These are phyloP conservation scores for Penicillium rolfsii DNA, from an alignment of 2,329 filamentous ascomycete species.

Conservation along the genomic window DNA sequence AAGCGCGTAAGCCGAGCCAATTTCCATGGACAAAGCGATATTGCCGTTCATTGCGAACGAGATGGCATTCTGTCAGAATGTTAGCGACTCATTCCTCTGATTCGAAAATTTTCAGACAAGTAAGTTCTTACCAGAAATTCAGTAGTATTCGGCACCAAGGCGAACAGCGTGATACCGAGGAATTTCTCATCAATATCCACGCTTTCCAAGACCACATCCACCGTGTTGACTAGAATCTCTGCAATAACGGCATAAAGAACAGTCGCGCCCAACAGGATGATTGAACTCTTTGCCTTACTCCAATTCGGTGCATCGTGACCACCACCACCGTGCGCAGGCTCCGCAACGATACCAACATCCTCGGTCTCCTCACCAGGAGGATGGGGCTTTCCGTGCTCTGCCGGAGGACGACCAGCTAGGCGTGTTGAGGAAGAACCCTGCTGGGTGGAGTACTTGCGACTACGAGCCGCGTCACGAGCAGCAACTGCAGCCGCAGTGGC, in stretches of 20 bases:
- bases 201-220: slow-evolving; percentile 91
- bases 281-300: slow-evolving; percentile 85
- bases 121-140: slow-evolving; percentile 78
- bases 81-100: slow-evolving; percentile 8
- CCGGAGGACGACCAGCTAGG: slow-evolving; percentile 42
- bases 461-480: slow-evolving; percentile 70
- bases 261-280: slow-evolving; percentile 87
- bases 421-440: slow-evolving; percentile 34
- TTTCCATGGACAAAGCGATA: slow-evolving; percentile 98
- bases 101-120: background rate
- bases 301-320: slow-evolving; percentile 99
- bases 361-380: slow-evolving; percentile 51
- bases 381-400: slow-evolving; percentile 35
- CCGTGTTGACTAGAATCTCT: slow-evolving; percentile 94
- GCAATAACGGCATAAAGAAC: slow-evolving; percentile 94
- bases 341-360: slow-evolving; percentile 45
- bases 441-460: slow-evolving; percentile 53
- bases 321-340: slow-evolving; percentile 57
- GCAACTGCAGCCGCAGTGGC: slow-evolving; percentile 88
- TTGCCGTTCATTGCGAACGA: slow-evolving; percentile 99
- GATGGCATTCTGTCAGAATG: slow-evolving; percentile 77
- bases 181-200: slow-evolving; percentile 97
- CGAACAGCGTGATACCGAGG: slow-evolving; percentile 92
- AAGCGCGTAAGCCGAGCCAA: slow-evolving; percentile 93
- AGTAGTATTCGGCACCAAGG: slow-evolving; percentile 95